Evolutionary conservation across 108 stramenopile genomes (phyloP), one percentile per base, ranked within the genome.

Genomic region (Skeletonema grethae): DNA sequence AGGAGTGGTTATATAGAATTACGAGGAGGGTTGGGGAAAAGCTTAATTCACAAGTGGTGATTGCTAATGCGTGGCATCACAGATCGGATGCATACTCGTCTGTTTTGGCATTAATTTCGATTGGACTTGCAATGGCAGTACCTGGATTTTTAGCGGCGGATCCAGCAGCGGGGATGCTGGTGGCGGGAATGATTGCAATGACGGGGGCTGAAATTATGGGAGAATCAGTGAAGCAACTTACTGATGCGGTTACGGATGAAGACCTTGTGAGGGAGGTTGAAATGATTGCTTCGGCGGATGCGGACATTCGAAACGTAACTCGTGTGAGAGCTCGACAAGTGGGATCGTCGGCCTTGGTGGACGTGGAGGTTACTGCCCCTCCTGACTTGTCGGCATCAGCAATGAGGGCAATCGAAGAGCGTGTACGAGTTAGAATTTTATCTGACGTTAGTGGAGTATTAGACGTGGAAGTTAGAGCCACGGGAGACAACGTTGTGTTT

Each of bases 31-130:
- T 99, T 7, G 98, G 93, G 6, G 83, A 95, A 73, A 50, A 76
- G 55, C 65, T 93, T 12, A 88, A 94, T 80, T 92, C 90, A 12
- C 97, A 94, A 67, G 95, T 98, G 22, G 91, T 99, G 29, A 87
- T 98, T 64, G 97, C 98, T 56, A 99, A 99, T 85, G 98, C 98
- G 2, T 98, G 97, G 97, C 98, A 99, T 79, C 97, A 97, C 85
- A 87, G 98, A 6, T 89, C 89, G 32, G 98, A 99, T 80, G 97
- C 98, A 0, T 95, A 97, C 56, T 95, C 94, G 12, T 91, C 89
- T 16, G 80, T 99, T 16, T 74, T 98, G 70, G 97, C 98, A 13
- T 72, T 98, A 50, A 63, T 94, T 3, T 88, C 87, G 35, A 95
- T 99, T 69, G 88, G 82, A 0, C 85, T 92, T 53, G 97, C 98